Conservation (phyloP, 2,329 filamentous ascomycete species). For the Aspergillus neotritici region DNA sequence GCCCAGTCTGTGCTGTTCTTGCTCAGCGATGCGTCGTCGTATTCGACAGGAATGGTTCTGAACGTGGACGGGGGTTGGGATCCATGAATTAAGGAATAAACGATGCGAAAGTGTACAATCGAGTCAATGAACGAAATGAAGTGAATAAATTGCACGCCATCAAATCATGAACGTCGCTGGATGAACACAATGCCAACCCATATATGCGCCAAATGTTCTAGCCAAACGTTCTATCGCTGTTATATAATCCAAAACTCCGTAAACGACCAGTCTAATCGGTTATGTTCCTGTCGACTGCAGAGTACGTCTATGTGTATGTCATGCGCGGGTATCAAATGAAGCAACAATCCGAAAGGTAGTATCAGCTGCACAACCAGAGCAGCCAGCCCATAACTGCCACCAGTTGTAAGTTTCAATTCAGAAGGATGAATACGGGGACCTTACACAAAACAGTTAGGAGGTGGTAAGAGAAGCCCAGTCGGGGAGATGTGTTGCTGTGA, state of each 20-base stretch:
- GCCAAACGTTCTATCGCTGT: too few species aligned
- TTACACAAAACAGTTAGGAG: conserved; percentile 3
- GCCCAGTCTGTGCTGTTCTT: conserved; percentile 47
- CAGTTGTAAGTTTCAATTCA: conserved; percentile 13
- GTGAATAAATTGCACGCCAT: too few species aligned
- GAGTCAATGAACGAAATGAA: not conserved
- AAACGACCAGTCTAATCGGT: too few species aligned
- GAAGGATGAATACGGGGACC: not conserved
- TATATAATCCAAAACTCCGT: too few species aligned
- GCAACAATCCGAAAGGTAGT: too few species aligned
- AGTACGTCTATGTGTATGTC: too few species aligned
- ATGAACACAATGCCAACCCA: too few species aligned
- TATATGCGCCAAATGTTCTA: too few species aligned
- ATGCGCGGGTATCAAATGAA: too few species aligned
- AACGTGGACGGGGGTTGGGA: conserved; percentile 46
- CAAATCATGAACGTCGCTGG: too few species aligned
- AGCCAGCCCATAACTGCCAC: conserved; percentile 7
- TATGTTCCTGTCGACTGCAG: too few species aligned
- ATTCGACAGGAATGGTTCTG: conserved; percentile 43
- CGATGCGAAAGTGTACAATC: not conserved
- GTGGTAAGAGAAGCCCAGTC: too few species aligned
- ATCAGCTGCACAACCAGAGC: conserved; percentile 8
- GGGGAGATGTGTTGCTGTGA: not conserved
- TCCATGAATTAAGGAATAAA: conserved; percentile 10
- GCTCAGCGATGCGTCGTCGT: conserved; percentile 42